Percentiles rank a stretch among this genome's conserved stretches.
Conservation (phyloP, 805 yeast species). For the Starmerella kuoi region DNA sequence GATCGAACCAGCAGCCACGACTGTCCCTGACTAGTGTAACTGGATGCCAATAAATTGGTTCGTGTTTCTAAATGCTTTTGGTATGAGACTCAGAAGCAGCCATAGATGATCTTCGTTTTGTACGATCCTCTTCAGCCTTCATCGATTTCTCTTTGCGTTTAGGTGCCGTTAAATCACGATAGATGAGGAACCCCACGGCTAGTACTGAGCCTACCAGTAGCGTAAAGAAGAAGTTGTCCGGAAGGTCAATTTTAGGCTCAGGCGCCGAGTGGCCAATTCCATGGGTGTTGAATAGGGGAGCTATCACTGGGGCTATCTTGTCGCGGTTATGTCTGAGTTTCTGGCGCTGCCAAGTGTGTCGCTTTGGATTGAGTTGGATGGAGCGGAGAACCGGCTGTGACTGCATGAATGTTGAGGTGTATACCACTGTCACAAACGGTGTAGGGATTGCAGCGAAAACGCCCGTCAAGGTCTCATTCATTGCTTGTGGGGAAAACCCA, state of each 20-base stretch:
- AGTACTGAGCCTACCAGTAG: conserved; percentile 16
- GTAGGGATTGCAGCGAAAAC: conserved; percentile 40
- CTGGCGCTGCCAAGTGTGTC: conserved; percentile 21
- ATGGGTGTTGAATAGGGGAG: conserved; percentile 15
- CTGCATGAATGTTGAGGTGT: conserved; percentile 35
- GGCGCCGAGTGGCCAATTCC: conserved; percentile 16
- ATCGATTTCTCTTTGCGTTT: neutral
- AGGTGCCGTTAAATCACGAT: conserved; percentile 6
- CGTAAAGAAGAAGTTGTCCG: conserved; percentile 21
- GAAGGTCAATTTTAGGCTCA: conserved; percentile 15
- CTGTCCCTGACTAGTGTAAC: too few relatives aligned
- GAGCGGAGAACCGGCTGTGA: conserved; percentile 22
- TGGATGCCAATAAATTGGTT: too few relatives aligned
- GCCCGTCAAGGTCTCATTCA: conserved; percentile 48
- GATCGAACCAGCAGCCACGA: too few relatives aligned
- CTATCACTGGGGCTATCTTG: conserved; percentile 19
- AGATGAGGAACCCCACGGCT: conserved; percentile 14
- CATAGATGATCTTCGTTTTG: too few relatives aligned
- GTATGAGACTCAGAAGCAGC: too few relatives aligned
- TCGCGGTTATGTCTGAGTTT: conserved; percentile 9
- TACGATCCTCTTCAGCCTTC: too few relatives aligned
- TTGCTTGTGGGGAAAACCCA: conserved; percentile 28
- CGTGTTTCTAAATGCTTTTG: too few relatives aligned
- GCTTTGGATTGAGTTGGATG: conserved; percentile 25
- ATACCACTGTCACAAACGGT: conserved; percentile 52